Percentiles rank a stretch among this genome's conserved stretches.
phyloP scores from a whole-genome alignment of 2,329 filamentous ascomycete genomes.

The Arthrobotrys iridis region DNA sequence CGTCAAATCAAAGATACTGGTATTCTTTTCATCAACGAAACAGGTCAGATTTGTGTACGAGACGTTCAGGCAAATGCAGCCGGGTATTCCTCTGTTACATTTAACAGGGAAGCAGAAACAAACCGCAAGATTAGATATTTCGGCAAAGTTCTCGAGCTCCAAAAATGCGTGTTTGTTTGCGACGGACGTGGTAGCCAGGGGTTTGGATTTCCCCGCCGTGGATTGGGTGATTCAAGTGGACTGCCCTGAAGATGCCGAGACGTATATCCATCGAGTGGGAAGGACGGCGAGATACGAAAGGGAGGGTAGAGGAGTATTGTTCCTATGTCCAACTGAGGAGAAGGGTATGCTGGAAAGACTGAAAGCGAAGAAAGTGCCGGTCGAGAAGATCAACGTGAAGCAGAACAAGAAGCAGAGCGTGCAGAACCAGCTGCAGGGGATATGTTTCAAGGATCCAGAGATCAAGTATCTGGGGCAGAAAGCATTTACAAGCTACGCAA shows the following conservation, averaged over 20 bases:
- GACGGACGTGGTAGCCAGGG: constrained; percentile 92
- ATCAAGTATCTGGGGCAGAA: constrained; percentile 96
- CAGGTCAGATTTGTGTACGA: constrained; percentile 97
- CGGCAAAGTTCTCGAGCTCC: constrained; percentile 79
- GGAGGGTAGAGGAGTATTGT: constrained; percentile 85
- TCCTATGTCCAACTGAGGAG: constrained; percentile 92
- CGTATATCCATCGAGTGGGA: constrained; percentile 95
- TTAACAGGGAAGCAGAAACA: constrained; percentile 95
- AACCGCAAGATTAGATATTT: constrained; percentile 85
- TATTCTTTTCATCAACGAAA: constrained; percentile 94
- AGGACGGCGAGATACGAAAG: constrained; percentile 93
- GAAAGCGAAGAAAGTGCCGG: constrained; percentile 87
- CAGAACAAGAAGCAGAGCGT: constrained; percentile 90
- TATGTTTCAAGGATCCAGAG: constrained; percentile 94
- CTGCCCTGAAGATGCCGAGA: constrained; percentile 94
- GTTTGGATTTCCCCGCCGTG: constrained; percentile 93
- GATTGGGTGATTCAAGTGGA: constrained; percentile 99
- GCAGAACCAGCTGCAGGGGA: constrained; percentile 84
- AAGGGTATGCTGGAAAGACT: constrained; percentile 86
- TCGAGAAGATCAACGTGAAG: constrained; percentile 85
- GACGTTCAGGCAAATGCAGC: constrained; percentile 88
- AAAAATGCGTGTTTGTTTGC: constrained; percentile 90
- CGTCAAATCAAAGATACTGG: constrained; percentile 91
- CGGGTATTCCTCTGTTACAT: constrained; percentile 91
- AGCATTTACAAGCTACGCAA: constrained; percentile 89